Conservation (phyloP, 495 filamentous ascomycete species). For the Halenospora varia region DNA sequence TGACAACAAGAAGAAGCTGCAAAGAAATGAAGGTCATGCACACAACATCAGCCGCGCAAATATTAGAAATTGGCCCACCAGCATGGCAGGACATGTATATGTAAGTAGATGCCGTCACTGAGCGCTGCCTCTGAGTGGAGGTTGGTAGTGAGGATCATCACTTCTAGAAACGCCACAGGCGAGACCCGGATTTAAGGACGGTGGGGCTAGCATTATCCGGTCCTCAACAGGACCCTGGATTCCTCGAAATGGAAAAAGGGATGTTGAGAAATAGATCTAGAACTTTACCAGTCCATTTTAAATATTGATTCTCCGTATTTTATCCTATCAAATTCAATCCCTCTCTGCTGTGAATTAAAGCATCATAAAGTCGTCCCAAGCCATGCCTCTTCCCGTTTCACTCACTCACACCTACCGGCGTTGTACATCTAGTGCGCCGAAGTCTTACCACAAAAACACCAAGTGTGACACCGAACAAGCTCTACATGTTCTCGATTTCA, state of each 20-base stretch:
- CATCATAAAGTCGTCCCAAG: background rate
- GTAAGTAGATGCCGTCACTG: background rate
- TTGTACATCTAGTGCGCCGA: background rate
- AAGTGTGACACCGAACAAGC: background rate
- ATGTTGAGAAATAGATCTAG: no score
- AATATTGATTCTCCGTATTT: background rate
- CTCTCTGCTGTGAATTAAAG: background rate
- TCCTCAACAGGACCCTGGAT: background rate
- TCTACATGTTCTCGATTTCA: slow-evolving; percentile 1
- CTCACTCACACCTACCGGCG: background rate
- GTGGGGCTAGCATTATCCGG: background rate
- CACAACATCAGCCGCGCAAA: background rate
- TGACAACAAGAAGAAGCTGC: background rate
- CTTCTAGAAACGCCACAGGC: background rate
- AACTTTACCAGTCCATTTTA: background rate
- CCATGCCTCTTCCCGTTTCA: background rate
- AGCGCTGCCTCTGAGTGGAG: background rate
- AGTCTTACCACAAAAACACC: background rate
- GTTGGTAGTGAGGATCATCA: background rate
- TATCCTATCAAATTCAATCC: background rate
- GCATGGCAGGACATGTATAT: background rate
- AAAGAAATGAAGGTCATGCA: slow-evolving; percentile 1
- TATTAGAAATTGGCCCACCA: background rate
- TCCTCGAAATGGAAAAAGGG: background rate
- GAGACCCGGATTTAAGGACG: background rate